A percentile compares a stretch with the other conserved stretches of the same genome.
Conservation (phyloP, 768 basidiomycete species). For the Favolaschia claudopus region DNA sequence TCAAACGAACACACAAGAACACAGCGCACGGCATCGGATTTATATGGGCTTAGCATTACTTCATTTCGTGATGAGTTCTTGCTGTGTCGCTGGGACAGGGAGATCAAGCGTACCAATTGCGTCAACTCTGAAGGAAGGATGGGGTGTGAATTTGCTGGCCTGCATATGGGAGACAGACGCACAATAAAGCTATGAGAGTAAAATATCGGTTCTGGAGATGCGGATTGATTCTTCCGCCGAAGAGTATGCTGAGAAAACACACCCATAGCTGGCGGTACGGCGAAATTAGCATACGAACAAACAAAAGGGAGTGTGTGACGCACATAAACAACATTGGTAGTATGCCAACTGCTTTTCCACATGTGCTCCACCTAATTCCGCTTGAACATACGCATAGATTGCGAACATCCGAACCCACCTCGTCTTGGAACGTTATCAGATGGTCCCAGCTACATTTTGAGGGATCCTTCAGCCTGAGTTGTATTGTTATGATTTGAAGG, state of each 20-base stretch:
- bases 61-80: background rate
- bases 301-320: background rate
- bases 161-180: background rate
- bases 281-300: background rate
- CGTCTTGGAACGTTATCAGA: constrained; percentile 14
- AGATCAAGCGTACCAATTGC: constrained; percentile 10
- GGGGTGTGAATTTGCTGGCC: background rate
- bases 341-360: constrained; percentile 11
- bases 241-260: background rate
- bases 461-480: background rate
- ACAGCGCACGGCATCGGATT: constrained; percentile 16
- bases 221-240: no score
- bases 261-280: constrained; percentile 2
- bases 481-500: background rate
- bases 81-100: background rate
- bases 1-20: background rate
- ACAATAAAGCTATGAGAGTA: constrained; percentile 12
- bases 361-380: constrained; percentile 24
- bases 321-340: constrained; percentile 19
- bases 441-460: constrained; percentile 18
- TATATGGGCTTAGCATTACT: constrained; percentile 17
- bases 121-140: constrained; percentile 4
- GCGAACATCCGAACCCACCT: background rate
- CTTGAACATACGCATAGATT: background rate
- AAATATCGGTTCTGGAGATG: constrained; percentile 26